phyloP scores from a whole-genome alignment of 192 early-diverging fungal genomes.

The Dimargaris cristalligena region DNA sequence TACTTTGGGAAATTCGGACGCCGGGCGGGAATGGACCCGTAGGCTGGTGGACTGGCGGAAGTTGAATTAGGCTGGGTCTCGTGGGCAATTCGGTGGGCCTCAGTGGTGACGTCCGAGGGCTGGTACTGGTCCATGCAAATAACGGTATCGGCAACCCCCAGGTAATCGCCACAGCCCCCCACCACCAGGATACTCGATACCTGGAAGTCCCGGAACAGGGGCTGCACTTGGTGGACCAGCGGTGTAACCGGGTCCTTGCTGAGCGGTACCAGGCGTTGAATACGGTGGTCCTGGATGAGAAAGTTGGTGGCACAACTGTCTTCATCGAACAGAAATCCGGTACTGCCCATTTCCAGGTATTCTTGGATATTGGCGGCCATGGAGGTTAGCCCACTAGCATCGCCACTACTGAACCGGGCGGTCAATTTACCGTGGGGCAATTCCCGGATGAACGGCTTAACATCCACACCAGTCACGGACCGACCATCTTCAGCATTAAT shows the following conservation, averaged over 20 bases:
- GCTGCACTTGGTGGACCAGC: constrained; percentile 27
- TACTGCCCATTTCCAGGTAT: constrained; percentile 24
- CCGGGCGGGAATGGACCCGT: no score
- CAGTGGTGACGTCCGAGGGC: constrained; percentile 25
- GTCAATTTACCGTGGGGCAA: constrained; percentile 31
- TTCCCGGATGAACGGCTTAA: constrained; percentile 34
- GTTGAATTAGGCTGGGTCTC: no score
- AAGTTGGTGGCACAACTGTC: constrained; percentile 47
- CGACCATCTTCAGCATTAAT: constrained; percentile 38
- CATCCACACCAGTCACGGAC: constrained; percentile 22
- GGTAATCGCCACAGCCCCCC: constrained; percentile 38
- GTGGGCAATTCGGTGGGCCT: no score
- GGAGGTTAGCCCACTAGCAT: constrained; percentile 36
- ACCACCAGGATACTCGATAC: constrained; percentile 31
- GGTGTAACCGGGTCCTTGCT: constrained; percentile 38
- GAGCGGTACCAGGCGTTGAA: constrained; percentile 29
- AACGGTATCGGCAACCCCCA: constrained; percentile 34
- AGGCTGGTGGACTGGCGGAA: no score
- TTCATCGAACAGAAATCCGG: constrained; percentile 32
- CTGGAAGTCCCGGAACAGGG: constrained; percentile 20
- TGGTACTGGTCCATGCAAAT: constrained; percentile 29
- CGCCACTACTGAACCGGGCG: constrained; percentile 21
- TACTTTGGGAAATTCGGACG: no score
- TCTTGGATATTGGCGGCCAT: constrained; percentile 42
- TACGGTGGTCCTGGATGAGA: constrained; percentile 35